A percentile compares a stretch with the other conserved stretches of the same genome.
These are phyloP conservation scores for Emmonsia crescens DNA, from an alignment of 2,329 filamentous ascomycete species.

Conservation along the genomic window DNA sequence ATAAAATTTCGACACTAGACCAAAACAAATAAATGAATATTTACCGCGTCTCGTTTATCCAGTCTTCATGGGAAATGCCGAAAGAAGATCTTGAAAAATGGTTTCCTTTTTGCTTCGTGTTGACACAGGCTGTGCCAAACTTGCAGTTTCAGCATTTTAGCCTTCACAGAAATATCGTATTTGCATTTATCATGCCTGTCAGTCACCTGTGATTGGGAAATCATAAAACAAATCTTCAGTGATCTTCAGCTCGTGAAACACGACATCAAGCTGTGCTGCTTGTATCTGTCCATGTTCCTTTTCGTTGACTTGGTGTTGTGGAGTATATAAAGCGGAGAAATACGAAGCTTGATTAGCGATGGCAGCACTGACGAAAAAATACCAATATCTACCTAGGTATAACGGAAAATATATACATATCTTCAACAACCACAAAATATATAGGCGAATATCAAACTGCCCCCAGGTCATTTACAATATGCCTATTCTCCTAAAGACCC, in stretches of 20 bases:
- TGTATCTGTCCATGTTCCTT: background rate
- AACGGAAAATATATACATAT: too few species aligned
- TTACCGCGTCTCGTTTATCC: background rate
- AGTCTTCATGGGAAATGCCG: too few species aligned
- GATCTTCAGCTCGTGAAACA: background rate
- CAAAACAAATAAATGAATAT: background rate
- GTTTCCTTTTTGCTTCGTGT: background rate
- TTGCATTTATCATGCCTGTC: background rate
- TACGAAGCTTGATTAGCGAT: too few species aligned
- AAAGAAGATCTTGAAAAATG: background rate
- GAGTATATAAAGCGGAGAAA: too few species aligned
- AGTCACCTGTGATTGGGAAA: background rate
- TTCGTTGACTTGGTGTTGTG: too few species aligned
- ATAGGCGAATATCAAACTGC: too few species aligned
- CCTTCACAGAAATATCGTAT: background rate
- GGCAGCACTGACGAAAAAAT: too few species aligned
- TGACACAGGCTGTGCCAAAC: background rate
- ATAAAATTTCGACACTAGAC: background rate
- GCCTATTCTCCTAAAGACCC: too few species aligned
- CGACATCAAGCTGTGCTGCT: background rate
- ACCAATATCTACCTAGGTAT: too few species aligned
- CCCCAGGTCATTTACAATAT: too few species aligned
- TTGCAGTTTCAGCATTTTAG: too few species aligned
- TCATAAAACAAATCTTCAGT: background rate
- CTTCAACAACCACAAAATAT: too few species aligned